These are phyloP conservation scores for Tubosaeta sp. DNA, from an alignment of 768 basidiomycete genomes.

Conservation along the genomic window DNA sequence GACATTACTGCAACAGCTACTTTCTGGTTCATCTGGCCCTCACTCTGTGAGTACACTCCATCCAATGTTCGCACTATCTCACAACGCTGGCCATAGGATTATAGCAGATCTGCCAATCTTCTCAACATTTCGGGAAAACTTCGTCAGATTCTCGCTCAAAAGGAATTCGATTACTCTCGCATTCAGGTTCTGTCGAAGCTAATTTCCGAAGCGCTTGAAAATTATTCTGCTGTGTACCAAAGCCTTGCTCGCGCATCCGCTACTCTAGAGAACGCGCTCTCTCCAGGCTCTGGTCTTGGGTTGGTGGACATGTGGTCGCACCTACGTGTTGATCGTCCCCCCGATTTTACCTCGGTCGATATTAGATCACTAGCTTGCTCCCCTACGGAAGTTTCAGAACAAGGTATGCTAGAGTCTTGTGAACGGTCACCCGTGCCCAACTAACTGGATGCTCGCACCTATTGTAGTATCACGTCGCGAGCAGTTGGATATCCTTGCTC, in stretches of 20 bases:
- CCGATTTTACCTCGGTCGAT: constrained; percentile 15
- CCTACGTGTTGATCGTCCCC: constrained; percentile 28
- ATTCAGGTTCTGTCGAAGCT: constrained; percentile 55
- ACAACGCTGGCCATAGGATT: constrained; percentile 24
- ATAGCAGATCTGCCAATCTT: constrained; percentile 34
- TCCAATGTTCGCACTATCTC: neutral
- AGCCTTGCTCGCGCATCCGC: constrained; percentile 31
- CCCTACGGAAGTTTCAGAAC: neutral
- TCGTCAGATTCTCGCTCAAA: constrained; percentile 34
- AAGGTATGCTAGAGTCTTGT: constrained; percentile 9
- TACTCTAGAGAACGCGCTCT: constrained; percentile 45
- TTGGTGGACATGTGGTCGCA: constrained; percentile 68
- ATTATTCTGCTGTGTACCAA: constrained; percentile 32
- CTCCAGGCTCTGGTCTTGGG: constrained; percentile 67
- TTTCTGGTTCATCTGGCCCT: constrained; percentile 8
- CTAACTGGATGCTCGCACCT: neutral
- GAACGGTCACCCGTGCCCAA: neutral
- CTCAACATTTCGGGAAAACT: constrained; percentile 41
- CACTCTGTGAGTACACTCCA: constrained; percentile 24
- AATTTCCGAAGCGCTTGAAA: constrained; percentile 42
- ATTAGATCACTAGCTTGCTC: constrained; percentile 14
- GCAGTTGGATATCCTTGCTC: constrained; percentile 21
- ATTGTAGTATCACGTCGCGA: constrained; percentile 20
- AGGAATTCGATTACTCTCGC: constrained; percentile 61
- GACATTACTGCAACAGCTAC: constrained; percentile 15